A percentile compares a stretch with the other conserved stretches of the same genome.
phyloP scores from a whole-genome alignment of 2,329 filamentous ascomycete species.

The Aaosphaeria arxii region DNA sequence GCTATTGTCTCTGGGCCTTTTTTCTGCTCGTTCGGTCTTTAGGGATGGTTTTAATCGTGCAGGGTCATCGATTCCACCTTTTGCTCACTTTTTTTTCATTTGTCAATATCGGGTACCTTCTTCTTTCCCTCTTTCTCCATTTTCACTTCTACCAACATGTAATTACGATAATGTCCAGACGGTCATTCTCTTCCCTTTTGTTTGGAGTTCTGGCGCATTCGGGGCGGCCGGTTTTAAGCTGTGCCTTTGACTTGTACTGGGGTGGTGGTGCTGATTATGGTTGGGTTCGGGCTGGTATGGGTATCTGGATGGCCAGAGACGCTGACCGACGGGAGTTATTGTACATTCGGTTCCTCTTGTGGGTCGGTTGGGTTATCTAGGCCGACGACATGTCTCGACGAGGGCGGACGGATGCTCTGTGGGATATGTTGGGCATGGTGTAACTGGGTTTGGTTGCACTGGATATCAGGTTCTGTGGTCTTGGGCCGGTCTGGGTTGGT shows the following conservation, averaged over 20 bases:
- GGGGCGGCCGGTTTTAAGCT: background rate
- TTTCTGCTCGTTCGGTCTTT: background rate
- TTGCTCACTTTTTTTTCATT: slow-evolving; percentile 5
- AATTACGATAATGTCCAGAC: slow-evolving; percentile 12
- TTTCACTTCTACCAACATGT: slow-evolving; percentile 15
- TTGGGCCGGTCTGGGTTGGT: background rate
- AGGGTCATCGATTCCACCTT: slow-evolving; percentile 1
- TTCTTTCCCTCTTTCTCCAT: slow-evolving; percentile 20
- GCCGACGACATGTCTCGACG: too few relatives aligned
- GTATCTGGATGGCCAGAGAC: too few relatives aligned
- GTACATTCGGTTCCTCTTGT: too few relatives aligned
- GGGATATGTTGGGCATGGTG: background rate
- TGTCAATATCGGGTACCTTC: slow-evolving; percentile 3
- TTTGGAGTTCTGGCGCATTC: slow-evolving; percentile 2
- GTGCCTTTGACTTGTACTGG: background rate
- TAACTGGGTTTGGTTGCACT: background rate
- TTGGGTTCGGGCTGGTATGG: background rate
- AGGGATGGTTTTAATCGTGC: too few relatives aligned
- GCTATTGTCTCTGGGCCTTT: slow-evolving; percentile 2
- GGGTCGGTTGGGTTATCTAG: too few relatives aligned
- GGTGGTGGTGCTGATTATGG: background rate
- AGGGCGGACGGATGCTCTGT: too few relatives aligned
- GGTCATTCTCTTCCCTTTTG: slow-evolving; percentile 10
- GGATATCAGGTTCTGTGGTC: background rate
- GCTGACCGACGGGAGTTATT: too few relatives aligned